Evolutionary conservation across 2,329 filamentous ascomycete genomes (phyloP).

Genomic region (Ceratocystis huliohia): DNA sequence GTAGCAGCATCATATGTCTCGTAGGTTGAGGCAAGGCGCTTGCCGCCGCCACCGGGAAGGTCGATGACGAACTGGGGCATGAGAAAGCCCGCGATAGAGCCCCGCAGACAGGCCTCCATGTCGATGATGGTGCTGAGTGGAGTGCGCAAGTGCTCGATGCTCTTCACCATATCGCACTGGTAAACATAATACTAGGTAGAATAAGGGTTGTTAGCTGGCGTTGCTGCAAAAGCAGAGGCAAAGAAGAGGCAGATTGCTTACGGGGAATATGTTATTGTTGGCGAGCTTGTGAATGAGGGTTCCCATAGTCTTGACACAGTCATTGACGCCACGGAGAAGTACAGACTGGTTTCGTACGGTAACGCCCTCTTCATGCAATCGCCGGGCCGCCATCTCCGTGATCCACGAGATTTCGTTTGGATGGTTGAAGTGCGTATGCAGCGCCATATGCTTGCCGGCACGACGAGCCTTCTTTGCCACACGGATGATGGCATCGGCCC

Average conservation of each 20-base stretch:
- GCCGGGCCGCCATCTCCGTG: slow-evolving; percentile 38
- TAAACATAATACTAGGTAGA: slow-evolving; percentile 49
- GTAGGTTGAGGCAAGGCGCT: slow-evolving; percentile 43
- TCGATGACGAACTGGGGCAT: slow-evolving; percentile 52
- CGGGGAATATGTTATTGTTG: slow-evolving; percentile 44
- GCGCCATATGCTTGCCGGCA: slow-evolving; percentile 45
- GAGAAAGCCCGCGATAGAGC: slow-evolving; percentile 49
- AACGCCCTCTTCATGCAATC: slow-evolving; percentile 33
- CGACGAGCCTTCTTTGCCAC: slow-evolving; percentile 38
- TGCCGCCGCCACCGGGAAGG: slow-evolving; percentile 50
- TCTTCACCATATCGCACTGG: slow-evolving; percentile 49
- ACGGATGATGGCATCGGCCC: slow-evolving; percentile 40
- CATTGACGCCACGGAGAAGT: slow-evolving; percentile 46
- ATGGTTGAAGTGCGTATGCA: slow-evolving; percentile 56
- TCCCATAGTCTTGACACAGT: slow-evolving; percentile 40
- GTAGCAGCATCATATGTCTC: slow-evolving; percentile 40
- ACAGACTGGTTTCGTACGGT: slow-evolving; percentile 44
- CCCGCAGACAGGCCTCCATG: slow-evolving; percentile 45
- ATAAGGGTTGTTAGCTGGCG: not conserved
- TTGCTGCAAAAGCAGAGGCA: not conserved
- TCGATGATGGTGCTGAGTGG: slow-evolving; percentile 46
- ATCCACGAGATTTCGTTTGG: slow-evolving; percentile 50
- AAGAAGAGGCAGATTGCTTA: slow-evolving; percentile 26
- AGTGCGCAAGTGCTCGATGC: slow-evolving; percentile 50
- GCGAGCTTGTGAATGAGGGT: slow-evolving; percentile 41